Base-by-base conservation (phyloP, 2,329 filamentous ascomycete genomes). In the Verticillium longisporum region DNA sequence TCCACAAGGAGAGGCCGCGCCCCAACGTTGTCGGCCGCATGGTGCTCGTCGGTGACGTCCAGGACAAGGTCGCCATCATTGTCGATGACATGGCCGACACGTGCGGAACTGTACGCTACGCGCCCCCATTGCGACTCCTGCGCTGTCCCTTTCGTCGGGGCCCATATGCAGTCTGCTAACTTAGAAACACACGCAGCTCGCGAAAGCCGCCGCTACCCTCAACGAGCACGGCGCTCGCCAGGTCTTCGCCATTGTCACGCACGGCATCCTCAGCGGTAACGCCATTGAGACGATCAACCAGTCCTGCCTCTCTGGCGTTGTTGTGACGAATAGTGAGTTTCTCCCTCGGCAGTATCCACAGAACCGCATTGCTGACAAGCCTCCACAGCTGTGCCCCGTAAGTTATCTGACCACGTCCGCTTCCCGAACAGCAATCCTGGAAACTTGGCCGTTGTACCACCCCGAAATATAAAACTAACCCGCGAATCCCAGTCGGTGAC, bases 71-170 rank as follows among this genome's bases (percentile, higher is more conserved):
- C 34, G 94, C 93, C 63, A 97, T 99, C 71, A 87, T 99, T 56
- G 93, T 98, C 61, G 93, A 98, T 73, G 94, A 98, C 73, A 97
- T 97, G 91, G 93, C 93, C 38, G 93, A 98, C 72, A 97, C 94
- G 3, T 97, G 92, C 74, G 92, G 92, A 67, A 96, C 92, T 50
- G 45, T 50, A 95, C 26, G 26, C 93, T 2, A 95, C 94, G 14
- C 88, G 91, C 61, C 94, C 93, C 0, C 85, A 97, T 59, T 91
- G 94, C 74, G 83, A 91, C 68, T 89, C 97, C 70, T 91, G 92
- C 36, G 94, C 95, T 1, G 86, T 84, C 88, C 68, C 36, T 7
- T 56, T 31, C 15, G 6, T 34, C 55, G 9, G 5, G 38, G 36
- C 36, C 9, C 38, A n/a, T n/a, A 50, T 5, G 3, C 26, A 14